These are phyloP conservation scores for Suhomyces canberraensis DNA, from an alignment of 805 yeast species.

Conservation along the genomic window DNA sequence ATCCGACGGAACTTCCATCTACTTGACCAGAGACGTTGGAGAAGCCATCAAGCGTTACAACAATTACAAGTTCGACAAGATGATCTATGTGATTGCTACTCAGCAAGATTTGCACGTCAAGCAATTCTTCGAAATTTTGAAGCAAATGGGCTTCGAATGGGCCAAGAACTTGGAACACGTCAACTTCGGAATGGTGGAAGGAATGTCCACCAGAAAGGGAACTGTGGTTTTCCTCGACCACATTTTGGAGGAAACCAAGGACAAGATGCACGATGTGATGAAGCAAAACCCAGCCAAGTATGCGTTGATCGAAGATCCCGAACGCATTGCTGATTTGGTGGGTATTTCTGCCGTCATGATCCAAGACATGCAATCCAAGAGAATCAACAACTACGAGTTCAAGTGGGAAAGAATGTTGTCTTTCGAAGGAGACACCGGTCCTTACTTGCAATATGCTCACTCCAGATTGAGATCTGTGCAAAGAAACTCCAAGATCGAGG, in stretches of 20 bases:
- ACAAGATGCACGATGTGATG: slow-evolving; percentile 96
- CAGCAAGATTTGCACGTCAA: slow-evolving; percentile 95
- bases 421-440: slow-evolving; percentile 99
- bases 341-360: slow-evolving; percentile 98
- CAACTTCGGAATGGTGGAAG: slow-evolving; percentile 96
- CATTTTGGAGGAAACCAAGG: slow-evolving; percentile 89
- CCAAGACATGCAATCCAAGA: slow-evolving; percentile 97
- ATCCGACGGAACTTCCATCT: slow-evolving; percentile 92
- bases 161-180: slow-evolving; percentile 76
- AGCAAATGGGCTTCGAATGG: slow-evolving; percentile 88
- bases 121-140: slow-evolving; percentile 91
- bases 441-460: slow-evolving; percentile 97
- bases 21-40: slow-evolving; percentile 94
- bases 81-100: slow-evolving; percentile 92
- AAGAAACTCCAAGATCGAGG: slow-evolving; percentile 62
- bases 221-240: slow-evolving; percentile 97
- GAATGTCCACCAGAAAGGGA: slow-evolving; percentile 98
- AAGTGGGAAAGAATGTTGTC: slow-evolving; percentile 98
- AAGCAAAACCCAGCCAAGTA: slow-evolving; percentile 85
- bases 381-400: slow-evolving; percentile 93
- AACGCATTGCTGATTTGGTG: slow-evolving; percentile 87
- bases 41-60: slow-evolving; percentile 91
- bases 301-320: slow-evolving; percentile 91
- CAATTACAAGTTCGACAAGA: slow-evolving; percentile 83
- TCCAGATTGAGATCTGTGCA: slow-evolving; percentile 93